These are phyloP conservation scores for Emergomyces orientalis DNA, from an alignment of 2,329 filamentous ascomycete genomes.

Conservation along the genomic window DNA sequence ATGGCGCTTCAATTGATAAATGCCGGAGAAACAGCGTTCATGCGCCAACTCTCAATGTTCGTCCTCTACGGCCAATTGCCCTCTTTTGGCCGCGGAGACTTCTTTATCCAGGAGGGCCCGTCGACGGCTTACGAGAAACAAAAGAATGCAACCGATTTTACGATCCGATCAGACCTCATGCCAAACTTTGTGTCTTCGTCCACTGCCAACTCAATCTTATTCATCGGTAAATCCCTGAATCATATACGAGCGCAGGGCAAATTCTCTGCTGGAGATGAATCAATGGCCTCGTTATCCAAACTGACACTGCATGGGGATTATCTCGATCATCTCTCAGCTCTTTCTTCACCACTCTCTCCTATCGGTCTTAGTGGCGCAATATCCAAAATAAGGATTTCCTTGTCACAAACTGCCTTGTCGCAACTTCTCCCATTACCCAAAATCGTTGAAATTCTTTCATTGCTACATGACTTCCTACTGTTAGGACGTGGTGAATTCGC, in stretches of 20 bases:
- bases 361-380: slow-evolving; percentile 63
- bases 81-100: slow-evolving; percentile 67
- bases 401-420: slow-evolving; percentile 77
- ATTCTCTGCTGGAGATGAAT: slow-evolving; percentile 24
- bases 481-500: slow-evolving; percentile 86
- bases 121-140: slow-evolving; percentile 30
- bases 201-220: slow-evolving; percentile 74
- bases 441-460: slow-evolving; percentile 65
- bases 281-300: slow-evolving; percentile 47
- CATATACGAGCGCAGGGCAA: slow-evolving; percentile 56
- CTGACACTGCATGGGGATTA: slow-evolving; percentile 41
- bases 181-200: slow-evolving; percentile 69
- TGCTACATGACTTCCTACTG: slow-evolving; percentile 80
- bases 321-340: slow-evolving; percentile 52
- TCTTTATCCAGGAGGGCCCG: slow-evolving; percentile 58
- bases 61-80: slow-evolving; percentile 80
- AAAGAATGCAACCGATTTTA: slow-evolving; percentile 46
- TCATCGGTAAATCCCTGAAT: slow-evolving; percentile 81
- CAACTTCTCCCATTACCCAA: slow-evolving; percentile 67
- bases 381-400: slow-evolving; percentile 63
- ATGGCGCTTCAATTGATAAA: slow-evolving; percentile 63
- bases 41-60: slow-evolving; percentile 85
- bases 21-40: slow-evolving; percentile 79
- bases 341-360: slow-evolving; percentile 65
- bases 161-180: slow-evolving; percentile 50